Evolutionary conservation across 345 rosid genomes (phyloP), one percentile per base, ranked within the genome.

Genomic region (Citrus glauca): DNA sequence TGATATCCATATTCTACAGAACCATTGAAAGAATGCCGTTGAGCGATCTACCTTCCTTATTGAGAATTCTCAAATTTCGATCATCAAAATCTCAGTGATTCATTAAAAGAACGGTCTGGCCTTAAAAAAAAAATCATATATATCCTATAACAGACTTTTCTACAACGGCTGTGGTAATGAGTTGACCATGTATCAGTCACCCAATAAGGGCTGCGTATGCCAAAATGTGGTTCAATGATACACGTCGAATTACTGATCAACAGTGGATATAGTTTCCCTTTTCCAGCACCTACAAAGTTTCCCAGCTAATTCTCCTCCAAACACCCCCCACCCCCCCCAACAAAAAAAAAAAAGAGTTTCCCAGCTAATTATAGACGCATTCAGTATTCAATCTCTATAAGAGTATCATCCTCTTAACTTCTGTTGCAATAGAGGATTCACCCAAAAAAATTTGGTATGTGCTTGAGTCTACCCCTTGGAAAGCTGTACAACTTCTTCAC

Each of bases 401-500:
- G 35, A 71, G 37, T 72, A 28, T 57, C 64, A 50, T 66, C 82
- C 73, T 72, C 17, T 22, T 25, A 28, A 27, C 60, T 77, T 77
- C 73, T 38, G 40, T 25, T 67, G 56, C 79, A 76, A 22, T 45
- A 9, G 63, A 74, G 68, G 40, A 63, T 40, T 62, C 59, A 42
- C 9, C 69, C 14, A 57, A 61, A 42, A 75, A 65, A 13, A 13
- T 27, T 67, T 35, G 66, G 66, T 37, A 20, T 68, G 20, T 8
- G 56, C 66, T 37, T 6, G 2, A 65, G 33, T 48, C 50, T 40
- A n/a, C 19, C 55, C 20, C 32, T 16, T 25, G 13, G 5, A 11
- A 20, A 37, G 55, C 80, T 85, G 82, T 83, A 87, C 85, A 80
- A 67, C 73, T 57, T 24, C 67, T 59, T 69, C 64, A 30, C 78